Percentiles rank a stretch among this genome's conserved stretches.
Conservation (phyloP, 225 moss, liverwort and hornwort genomes). For the Bryum argenteum region DNA sequence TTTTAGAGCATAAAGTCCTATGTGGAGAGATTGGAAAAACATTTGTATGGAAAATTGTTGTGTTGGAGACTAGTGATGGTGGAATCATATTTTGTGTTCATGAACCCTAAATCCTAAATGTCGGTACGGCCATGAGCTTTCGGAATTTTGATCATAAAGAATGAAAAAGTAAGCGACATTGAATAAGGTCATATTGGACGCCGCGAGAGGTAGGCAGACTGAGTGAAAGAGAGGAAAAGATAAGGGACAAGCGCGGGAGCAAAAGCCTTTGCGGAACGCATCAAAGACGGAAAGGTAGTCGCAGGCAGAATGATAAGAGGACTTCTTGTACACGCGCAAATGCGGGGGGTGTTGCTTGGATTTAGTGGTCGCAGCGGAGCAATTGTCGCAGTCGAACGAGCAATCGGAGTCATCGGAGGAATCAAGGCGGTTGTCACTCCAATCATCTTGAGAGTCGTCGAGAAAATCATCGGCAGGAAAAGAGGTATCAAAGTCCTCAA, state of each 20-base stretch:
- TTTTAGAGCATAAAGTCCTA: too few relatives aligned
- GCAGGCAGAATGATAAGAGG: slow-evolving; percentile 36
- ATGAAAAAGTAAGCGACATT: not conserved
- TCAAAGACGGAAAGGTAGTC: slow-evolving; percentile 50
- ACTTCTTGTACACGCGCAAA: slow-evolving; percentile 33
- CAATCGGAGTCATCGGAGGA: slow-evolving; percentile 43
- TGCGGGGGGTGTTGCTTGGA: slow-evolving; percentile 38
- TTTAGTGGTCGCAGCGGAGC: slow-evolving; percentile 33
- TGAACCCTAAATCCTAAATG: too few relatives aligned
- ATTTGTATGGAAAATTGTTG: too few relatives aligned
- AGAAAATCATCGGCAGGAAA: slow-evolving; percentile 30
- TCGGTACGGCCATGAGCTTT: slow-evolving; percentile 25
- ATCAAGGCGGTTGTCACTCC: slow-evolving; percentile 50
- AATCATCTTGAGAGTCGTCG: slow-evolving; percentile 46
- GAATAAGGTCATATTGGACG: slow-evolving; percentile 11
- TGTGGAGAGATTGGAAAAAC: too few relatives aligned
- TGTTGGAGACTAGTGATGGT: too few relatives aligned
- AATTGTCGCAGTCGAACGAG: slow-evolving; percentile 44
- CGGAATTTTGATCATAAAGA: slow-evolving; percentile 34
- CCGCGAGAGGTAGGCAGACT: not conserved
- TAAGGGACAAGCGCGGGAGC: slow-evolving; percentile 33
- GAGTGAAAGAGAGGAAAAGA: not conserved
- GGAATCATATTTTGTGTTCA: too few relatives aligned
- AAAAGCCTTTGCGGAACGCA: slow-evolving; percentile 57
- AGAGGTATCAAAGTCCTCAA: not conserved